Evolutionary conservation across 2,329 filamentous ascomycete genomes (phyloP).

Genomic region (Thelonectria rubi): DNA sequence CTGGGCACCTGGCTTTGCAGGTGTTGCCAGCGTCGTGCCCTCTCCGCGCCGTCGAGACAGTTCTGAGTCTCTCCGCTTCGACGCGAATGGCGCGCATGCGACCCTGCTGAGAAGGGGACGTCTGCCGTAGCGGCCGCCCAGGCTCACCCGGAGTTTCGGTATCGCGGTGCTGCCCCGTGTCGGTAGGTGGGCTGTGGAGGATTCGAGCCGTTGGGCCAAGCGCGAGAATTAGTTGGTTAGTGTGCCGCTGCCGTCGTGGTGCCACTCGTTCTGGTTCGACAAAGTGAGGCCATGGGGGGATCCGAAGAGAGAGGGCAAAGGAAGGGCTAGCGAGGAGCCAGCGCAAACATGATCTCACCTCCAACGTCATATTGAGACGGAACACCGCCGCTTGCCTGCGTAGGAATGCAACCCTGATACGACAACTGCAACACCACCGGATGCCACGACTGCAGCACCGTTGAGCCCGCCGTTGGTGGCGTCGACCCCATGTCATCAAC

Average conservation of each 20-base stretch:
- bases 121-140: too few relatives aligned
- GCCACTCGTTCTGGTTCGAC: background rate
- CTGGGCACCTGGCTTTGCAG: background rate
- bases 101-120: background rate
- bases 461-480: background rate
- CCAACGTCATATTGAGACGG: too few relatives aligned
- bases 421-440: too few relatives aligned
- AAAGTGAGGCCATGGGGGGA: background rate
- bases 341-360: too few relatives aligned
- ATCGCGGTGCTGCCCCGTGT: background rate
- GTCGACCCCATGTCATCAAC: too few relatives aligned
- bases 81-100: background rate
- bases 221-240: background rate
- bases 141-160: background rate
- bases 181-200: background rate
- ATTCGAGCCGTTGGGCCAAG: background rate
- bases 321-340: too few relatives aligned
- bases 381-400: too few relatives aligned
- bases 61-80: too few relatives aligned
- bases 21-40: too few relatives aligned
- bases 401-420: too few relatives aligned
- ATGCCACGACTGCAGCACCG: too few relatives aligned
- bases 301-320: background rate
- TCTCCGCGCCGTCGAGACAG: too few relatives aligned
- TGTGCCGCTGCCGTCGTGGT: background rate